Conservation (phyloP, 768 basidiomycete genomes). For the Boletus huronensis region DNA sequence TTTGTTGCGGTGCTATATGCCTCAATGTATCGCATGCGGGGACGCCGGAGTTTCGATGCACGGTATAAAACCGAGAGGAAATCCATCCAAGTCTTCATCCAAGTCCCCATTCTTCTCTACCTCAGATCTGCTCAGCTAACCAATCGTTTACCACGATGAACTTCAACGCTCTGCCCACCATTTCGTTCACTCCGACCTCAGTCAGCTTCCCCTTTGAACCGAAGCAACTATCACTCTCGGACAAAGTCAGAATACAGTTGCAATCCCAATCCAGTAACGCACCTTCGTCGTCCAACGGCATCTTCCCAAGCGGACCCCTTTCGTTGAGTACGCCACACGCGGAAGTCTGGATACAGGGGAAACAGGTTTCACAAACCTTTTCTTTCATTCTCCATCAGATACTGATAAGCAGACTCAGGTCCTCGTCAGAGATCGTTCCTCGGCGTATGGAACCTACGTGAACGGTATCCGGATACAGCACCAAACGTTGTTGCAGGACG, state of each 20-base stretch:
- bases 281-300: constrained; percentile 35
- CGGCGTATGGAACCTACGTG: constrained; percentile 47
- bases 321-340: constrained; percentile 43
- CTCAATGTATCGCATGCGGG: constrained; percentile 1
- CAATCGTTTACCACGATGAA: constrained; percentile 16
- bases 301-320: constrained; percentile 39
- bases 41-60: constrained; percentile 3
- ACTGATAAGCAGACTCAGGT: constrained; percentile 32
- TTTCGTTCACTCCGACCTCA: constrained; percentile 35
- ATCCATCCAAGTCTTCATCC: not conserved
- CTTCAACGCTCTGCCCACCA: constrained; percentile 26
- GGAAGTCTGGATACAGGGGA: constrained; percentile 44
- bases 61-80: constrained; percentile 20
- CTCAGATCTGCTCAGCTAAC: not conserved
- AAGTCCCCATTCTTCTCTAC: not conserved
- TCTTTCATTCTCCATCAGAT: not conserved
- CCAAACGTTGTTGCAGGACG: constrained; percentile 36
- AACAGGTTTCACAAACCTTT: constrained; percentile 33
- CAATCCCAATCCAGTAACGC: constrained; percentile 30
- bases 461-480: constrained; percentile 41
- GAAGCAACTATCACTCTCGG: constrained; percentile 36
- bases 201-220: constrained; percentile 37
- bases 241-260: constrained; percentile 31
- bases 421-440: constrained; percentile 45
- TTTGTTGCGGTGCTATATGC: constrained; percentile 10